Percentiles rank a stretch among this genome's conserved stretches.
Evolutionary conservation across 148 eudicot genomes (phyloP).

Genomic region (Mesembryanthemum crystallinum): DNA sequence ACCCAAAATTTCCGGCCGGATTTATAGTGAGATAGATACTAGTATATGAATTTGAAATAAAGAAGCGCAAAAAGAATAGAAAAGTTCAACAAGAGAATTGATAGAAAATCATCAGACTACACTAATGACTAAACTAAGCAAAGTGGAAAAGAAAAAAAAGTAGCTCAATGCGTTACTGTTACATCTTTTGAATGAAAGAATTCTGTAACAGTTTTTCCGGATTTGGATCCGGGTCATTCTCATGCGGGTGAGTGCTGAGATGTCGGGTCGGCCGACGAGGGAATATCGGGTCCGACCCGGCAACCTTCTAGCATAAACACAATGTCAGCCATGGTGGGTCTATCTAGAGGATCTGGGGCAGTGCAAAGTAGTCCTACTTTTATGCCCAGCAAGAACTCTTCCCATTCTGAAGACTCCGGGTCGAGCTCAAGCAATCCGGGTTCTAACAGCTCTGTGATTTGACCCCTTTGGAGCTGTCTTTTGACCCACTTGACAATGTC

Average conservation of each 20-base stretch:
- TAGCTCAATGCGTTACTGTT: slow-evolving; percentile 18
- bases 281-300: slow-evolving; percentile 66
- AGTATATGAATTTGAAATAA: slow-evolving; percentile 40
- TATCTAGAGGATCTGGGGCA: slow-evolving; percentile 50
- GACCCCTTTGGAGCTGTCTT: slow-evolving; percentile 63
- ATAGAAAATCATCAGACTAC: slow-evolving; percentile 10
- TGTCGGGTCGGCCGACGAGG: slow-evolving; percentile 75
- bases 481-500: slow-evolving; percentile 85
- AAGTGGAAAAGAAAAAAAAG: background rate
- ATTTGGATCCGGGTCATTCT: slow-evolving; percentile 37
- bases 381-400: slow-evolving; percentile 69
- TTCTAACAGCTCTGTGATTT: slow-evolving; percentile 56
- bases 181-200: slow-evolving; percentile 34
- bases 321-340: slow-evolving; percentile 68
- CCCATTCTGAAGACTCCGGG: slow-evolving; percentile 85
- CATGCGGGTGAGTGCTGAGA: slow-evolving; percentile 32
- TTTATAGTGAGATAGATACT: slow-evolving; percentile 26
- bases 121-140: background rate
- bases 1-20: slow-evolving; percentile 29
- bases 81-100: slow-evolving; percentile 10
- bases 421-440: slow-evolving; percentile 75
- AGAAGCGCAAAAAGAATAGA: slow-evolving; percentile 28
- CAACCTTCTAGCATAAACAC: slow-evolving; percentile 86
- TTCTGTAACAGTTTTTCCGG: slow-evolving; percentile 32
- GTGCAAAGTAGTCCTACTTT: slow-evolving; percentile 75